Percentiles rank a stretch among this genome's conserved stretches.
These are phyloP conservation scores for Breynia disticha DNA, from an alignment of 441 rosid species.

Conservation along the genomic window DNA sequence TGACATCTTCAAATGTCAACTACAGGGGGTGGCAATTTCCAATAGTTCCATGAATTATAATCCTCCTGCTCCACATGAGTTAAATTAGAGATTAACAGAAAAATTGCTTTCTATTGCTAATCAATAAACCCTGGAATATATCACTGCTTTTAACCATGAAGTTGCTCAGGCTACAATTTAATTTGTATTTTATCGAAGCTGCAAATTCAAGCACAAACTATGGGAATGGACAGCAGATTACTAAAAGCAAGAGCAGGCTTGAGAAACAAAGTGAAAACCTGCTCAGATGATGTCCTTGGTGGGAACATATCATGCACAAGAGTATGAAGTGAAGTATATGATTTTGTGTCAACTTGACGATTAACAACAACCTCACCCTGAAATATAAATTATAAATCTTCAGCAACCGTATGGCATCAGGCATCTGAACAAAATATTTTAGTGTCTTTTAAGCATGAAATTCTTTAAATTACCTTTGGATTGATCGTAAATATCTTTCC, in stretches of 20 bases:
- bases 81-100: conserved; percentile 3
- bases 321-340: conserved; percentile 68
- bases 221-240: neutral
- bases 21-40: conserved; percentile 72
- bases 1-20: conserved; percentile 27
- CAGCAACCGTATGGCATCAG: conserved; percentile 6
- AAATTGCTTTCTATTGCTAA: conserved; percentile 2
- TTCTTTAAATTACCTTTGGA: conserved; percentile 60
- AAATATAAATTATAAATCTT: conserved; percentile 18
- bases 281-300: conserved; percentile 44
- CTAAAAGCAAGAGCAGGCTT: neutral
- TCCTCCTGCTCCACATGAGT: conserved; percentile 58
- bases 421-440: neutral
- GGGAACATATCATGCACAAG: conserved; percentile 94
- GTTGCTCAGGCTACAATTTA: no score
- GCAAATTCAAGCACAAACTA: neutral
- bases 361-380: conserved; percentile 95
- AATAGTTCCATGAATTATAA: conserved; percentile 86
- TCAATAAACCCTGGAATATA: no score
- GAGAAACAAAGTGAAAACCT: conserved; percentile 32
- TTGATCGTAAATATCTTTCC: conserved; percentile 93
- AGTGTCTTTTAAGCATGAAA: conserved; percentile 5
- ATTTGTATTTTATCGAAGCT: no score
- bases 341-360: conserved; percentile 66
- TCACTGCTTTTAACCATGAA: no score